Percentiles rank a stretch among this genome's conserved stretches.
Evolutionary conservation across 257 asterid genomes (phyloP).

Genomic region (Datura wrightii): DNA sequence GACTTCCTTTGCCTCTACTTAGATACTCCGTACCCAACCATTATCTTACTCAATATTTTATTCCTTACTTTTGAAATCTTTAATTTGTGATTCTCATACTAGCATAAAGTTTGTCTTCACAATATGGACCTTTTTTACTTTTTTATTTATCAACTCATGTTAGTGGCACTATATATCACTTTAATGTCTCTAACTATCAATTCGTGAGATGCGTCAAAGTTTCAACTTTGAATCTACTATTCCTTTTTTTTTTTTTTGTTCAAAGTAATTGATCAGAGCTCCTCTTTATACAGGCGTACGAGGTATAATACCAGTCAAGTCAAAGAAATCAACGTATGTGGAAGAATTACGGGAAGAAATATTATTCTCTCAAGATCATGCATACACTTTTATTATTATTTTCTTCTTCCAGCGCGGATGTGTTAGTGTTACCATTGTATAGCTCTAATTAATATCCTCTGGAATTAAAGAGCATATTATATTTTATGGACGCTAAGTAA

Average conservation of each 20-base stretch:
- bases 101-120: neutral
- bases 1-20: constrained; percentile 41
- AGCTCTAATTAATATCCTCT: neutral
- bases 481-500: neutral
- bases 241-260: neutral
- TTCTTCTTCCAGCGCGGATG: neutral
- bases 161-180: neutral
- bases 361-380: neutral
- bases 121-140: neutral
- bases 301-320: neutral
- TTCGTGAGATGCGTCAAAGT: constrained; percentile 21
- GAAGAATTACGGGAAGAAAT: neutral
- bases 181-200: neutral
- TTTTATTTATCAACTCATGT: neutral
- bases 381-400: neutral
- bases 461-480: neutral
- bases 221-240: neutral
- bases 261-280: neutral
- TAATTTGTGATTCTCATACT: constrained; percentile 26
- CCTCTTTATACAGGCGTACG: constrained; percentile 11
- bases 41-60: constrained; percentile 45
- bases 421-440: neutral
- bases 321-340: neutral
- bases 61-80: constrained; percentile 22
- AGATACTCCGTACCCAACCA: constrained; percentile 41